phyloP scores from a whole-genome alignment of 2,329 filamentous ascomycete genomes.

The Botryosphaeria dothidea region DNA sequence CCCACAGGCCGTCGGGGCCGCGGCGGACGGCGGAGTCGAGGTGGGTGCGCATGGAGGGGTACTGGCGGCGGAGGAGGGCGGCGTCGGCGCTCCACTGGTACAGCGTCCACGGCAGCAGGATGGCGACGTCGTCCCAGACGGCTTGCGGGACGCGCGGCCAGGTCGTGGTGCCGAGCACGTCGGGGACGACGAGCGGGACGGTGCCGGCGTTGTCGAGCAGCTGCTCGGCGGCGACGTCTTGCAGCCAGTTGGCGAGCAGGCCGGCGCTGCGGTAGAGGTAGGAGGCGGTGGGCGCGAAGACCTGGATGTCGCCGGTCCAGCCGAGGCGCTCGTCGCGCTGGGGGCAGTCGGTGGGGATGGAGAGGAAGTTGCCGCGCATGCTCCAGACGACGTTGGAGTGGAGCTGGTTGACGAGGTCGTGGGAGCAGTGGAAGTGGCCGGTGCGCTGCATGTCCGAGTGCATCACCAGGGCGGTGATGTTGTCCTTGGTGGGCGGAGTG shows the following conservation, averaged over 20 bases:
- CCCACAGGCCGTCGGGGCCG: constrained; percentile 38
- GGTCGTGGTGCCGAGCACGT: constrained; percentile 15
- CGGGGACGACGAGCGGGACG: constrained; percentile 26
- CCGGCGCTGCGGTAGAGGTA: constrained; percentile 57
- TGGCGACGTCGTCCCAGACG: constrained; percentile 43
- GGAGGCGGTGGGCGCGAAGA: constrained; percentile 53
- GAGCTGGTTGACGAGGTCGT: constrained; percentile 54
- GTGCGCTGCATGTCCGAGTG: constrained; percentile 56
- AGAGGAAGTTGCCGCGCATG: constrained; percentile 61
- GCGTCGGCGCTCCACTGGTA: constrained; percentile 38
- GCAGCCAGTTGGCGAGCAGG: constrained; percentile 53
- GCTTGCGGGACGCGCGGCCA: constrained; percentile 27
- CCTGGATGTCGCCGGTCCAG: constrained; percentile 55
- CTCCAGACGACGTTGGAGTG: constrained; percentile 58
- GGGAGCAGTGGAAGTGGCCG: constrained; percentile 55
- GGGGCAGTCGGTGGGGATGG: constrained; percentile 59
- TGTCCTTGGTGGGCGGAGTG: neutral
- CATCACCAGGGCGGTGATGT: constrained; percentile 44
- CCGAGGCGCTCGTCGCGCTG: constrained; percentile 57
- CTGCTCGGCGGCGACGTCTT: constrained; percentile 47
- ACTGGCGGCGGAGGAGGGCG: constrained; percentile 38
- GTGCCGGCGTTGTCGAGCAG: constrained; percentile 23
- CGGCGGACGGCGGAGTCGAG: constrained; percentile 37
- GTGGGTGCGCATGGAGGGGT: constrained; percentile 38
- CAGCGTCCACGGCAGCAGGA: constrained; percentile 39